A percentile compares a stretch with the other conserved stretches of the same genome.
phyloP scores from a whole-genome alignment of 2,329 filamentous ascomycete genomes.

The Aspergillus tamarii region DNA sequence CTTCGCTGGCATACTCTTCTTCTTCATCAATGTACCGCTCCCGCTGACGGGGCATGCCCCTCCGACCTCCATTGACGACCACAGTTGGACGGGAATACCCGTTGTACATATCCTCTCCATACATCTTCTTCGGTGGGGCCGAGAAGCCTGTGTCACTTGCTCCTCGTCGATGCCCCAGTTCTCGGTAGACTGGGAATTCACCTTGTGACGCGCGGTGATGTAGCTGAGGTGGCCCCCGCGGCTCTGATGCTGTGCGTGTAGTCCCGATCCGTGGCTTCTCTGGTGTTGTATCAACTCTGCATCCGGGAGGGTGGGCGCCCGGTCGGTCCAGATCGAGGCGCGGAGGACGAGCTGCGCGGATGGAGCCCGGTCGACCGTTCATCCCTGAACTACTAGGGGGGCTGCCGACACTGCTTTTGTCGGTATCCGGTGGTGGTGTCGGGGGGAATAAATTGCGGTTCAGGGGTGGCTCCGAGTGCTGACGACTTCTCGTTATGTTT shows the following conservation, averaged over 20 bases:
- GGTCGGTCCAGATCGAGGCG: conserved; percentile 46
- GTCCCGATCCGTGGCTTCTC: conserved; percentile 51
- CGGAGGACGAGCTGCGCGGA: conserved; percentile 51
- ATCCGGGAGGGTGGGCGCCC: conserved; percentile 38
- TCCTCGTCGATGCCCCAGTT: conserved; percentile 35
- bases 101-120: conserved; percentile 61
- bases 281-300: conserved; percentile 27
- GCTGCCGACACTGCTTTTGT: conserved; percentile 55
- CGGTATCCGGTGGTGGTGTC: conserved; percentile 94
- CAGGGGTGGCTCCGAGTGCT: conserved; percentile 82
- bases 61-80: conserved; percentile 47
- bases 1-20: conserved; percentile 71
- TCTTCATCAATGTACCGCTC: conserved; percentile 78
- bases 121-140: conserved; percentile 32
- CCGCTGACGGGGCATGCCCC: conserved; percentile 39
- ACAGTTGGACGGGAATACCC: conserved; percentile 61
- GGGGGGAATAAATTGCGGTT: conserved; percentile 87
- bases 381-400: conserved; percentile 34
- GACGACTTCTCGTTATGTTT: conserved; percentile 72
- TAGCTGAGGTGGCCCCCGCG: conserved; percentile 48
- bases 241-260: conserved; percentile 55
- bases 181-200: conserved; percentile 32
- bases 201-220: conserved; percentile 32
- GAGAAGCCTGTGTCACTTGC: conserved; percentile 36
- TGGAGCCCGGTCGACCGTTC: conserved; percentile 53